phyloP scores from a whole-genome alignment of 169 alveolate species.

The Theileria sp. region DNA sequence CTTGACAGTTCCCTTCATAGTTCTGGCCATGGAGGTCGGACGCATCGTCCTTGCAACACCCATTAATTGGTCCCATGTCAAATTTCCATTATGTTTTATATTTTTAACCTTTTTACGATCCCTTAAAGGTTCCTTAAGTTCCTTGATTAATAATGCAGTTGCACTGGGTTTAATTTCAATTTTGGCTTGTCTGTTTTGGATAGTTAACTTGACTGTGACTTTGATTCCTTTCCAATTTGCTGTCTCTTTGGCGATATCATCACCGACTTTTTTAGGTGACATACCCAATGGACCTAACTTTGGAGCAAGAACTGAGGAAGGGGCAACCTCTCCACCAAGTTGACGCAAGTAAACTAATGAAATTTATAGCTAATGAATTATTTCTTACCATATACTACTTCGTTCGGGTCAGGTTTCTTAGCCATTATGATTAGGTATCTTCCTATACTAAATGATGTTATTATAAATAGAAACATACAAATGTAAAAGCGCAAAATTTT shows the following conservation, averaged over 20 bases:
- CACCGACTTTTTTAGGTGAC: conserved; percentile 95
- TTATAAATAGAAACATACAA: neutral
- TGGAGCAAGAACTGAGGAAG: conserved; percentile 97
- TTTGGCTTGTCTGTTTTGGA: conserved; percentile 87
- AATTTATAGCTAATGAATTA: neutral
- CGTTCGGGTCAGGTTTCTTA: conserved; percentile 80
- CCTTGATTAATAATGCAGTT: conserved; percentile 92
- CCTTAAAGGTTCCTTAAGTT: conserved; percentile 93
- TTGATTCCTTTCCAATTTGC: conserved; percentile 94
- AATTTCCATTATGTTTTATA: conserved; percentile 94
- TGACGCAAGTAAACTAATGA: conserved; percentile 90
- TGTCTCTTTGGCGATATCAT: conserved; percentile 95
- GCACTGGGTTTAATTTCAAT: conserved; percentile 94
- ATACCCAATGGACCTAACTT: conserved; percentile 97
- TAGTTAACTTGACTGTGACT: conserved; percentile 90
- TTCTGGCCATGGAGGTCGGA: conserved; percentile 84
- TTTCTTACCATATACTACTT: conserved; percentile 73
- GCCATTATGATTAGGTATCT: conserved; percentile 60
- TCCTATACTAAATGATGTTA: neutral
- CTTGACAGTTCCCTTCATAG: conserved; percentile 93
- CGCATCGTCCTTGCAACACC: conserved; percentile 92
- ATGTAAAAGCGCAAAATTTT: neutral
- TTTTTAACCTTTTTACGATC: conserved; percentile 94
- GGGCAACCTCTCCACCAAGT: conserved; percentile 96
- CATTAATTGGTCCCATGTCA: conserved; percentile 88